A percentile compares a stretch with the other conserved stretches of the same genome.
Conservation (phyloP, 2,329 filamentous ascomycete genomes). For the Akanthomyces muscarius region DNA sequence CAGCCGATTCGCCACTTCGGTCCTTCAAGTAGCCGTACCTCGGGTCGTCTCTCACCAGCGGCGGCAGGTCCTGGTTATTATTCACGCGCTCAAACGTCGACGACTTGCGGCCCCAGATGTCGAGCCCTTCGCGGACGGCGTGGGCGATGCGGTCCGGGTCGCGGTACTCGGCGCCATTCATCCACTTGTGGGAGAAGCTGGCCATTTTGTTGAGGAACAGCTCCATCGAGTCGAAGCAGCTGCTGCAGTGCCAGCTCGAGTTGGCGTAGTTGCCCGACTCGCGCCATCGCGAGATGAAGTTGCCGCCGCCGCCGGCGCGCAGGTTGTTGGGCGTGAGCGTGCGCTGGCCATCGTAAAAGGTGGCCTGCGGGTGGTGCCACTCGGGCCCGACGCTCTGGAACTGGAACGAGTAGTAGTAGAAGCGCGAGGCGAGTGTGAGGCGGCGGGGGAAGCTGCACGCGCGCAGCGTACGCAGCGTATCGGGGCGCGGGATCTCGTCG, state of each 20-base stretch:
- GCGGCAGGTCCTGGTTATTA: constrained; percentile 49
- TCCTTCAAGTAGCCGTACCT: constrained; percentile 44
- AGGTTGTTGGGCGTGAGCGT: constrained; percentile 54
- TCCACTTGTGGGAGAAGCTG: constrained; percentile 51
- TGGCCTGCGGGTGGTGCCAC: constrained; percentile 59
- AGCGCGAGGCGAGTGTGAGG: constrained; percentile 46
- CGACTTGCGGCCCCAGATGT: constrained; percentile 50
- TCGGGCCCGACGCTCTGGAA: constrained; percentile 38
- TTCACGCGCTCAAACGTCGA: constrained; percentile 49
- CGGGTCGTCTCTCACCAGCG: constrained; percentile 38
- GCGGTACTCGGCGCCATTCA: constrained; percentile 47
- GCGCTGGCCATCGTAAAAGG: constrained; percentile 39
- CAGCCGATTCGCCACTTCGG: constrained; percentile 43
- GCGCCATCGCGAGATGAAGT: constrained; percentile 9
- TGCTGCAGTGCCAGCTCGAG: constrained; percentile 60
- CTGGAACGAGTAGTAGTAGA: constrained; percentile 58
- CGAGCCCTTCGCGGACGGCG: constrained; percentile 47
- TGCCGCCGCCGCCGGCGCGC: constrained; percentile 42
- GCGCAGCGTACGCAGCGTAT: constrained; percentile 44
- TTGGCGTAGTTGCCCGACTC: constrained; percentile 36
- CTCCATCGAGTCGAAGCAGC: constrained; percentile 53
- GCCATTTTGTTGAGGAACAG: constrained; percentile 54
- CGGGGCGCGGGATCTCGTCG: constrained; percentile 55
- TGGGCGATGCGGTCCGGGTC: constrained; percentile 46
- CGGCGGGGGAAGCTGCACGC: constrained; percentile 51